phyloP scores from a whole-genome alignment of 2,329 filamentous ascomycete species.

The Chrysoporthe cubensis region DNA sequence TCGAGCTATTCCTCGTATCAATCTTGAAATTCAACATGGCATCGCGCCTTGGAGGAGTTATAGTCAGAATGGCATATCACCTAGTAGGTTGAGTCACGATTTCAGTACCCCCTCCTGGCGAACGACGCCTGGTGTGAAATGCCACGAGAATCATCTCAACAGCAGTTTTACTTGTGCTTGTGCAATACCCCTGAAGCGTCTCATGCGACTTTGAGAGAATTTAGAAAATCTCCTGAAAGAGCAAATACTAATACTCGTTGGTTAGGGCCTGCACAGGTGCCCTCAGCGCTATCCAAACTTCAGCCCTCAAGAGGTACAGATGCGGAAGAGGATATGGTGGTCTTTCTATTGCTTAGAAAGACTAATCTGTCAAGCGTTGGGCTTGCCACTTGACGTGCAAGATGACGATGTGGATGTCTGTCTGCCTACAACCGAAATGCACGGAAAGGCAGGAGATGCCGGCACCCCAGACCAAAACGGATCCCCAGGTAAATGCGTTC shows the following conservation, averaged over 20 bases:
- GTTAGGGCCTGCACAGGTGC: constrained; percentile 58
- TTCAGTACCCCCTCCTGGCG: neutral
- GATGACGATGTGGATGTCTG: constrained; percentile 64
- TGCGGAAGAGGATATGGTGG: constrained; percentile 60
- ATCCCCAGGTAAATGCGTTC: constrained; percentile 1
- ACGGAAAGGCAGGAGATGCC: neutral
- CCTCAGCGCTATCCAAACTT: constrained; percentile 57
- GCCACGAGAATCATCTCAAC: neutral
- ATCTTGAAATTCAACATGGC: constrained; percentile 61
- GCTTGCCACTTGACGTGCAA: constrained; percentile 56
- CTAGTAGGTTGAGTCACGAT: constrained; percentile 34
- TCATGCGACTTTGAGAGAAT: neutral
- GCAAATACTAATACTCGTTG: neutral
- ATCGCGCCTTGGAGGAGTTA: constrained; percentile 57
- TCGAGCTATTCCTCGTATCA: constrained; percentile 59
- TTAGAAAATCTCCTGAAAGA: neutral
- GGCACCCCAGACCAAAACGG: neutral
- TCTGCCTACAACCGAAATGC: constrained; percentile 32
- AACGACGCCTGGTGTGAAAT: no score
- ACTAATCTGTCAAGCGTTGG: constrained; percentile 59
- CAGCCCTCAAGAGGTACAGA: constrained; percentile 47
- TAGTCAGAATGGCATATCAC: constrained; percentile 60
- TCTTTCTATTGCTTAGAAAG: constrained; percentile 59
- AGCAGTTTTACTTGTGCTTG: neutral
- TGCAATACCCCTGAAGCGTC: neutral